Evolutionary conservation across 768 basidiomycete genomes (phyloP).

Genomic region (Calocybe indica): DNA sequence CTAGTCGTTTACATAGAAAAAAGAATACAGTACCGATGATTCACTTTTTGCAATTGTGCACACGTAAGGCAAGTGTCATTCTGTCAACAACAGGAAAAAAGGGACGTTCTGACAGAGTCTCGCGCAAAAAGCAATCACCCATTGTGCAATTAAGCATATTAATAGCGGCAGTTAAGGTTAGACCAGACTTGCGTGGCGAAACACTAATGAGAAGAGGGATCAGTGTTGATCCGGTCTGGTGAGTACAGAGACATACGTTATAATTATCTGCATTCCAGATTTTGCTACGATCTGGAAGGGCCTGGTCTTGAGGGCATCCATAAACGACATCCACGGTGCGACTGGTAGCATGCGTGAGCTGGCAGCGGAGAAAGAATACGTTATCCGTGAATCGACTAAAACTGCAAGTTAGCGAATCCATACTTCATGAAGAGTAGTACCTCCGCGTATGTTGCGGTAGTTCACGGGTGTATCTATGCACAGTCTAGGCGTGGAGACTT

Average conservation of each 20-base stretch:
- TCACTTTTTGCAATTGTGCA: no score
- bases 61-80: no score
- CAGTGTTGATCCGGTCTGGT: no score
- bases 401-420: background rate
- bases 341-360: conserved; percentile 35
- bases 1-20: no score
- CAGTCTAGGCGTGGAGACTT: conserved; percentile 28
- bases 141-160: no score
- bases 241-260: conserved; percentile 15
- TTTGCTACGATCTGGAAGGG: conserved; percentile 24
- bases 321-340: conserved; percentile 34
- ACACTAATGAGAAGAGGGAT: no score
- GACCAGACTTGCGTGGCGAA: no score
- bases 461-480: conserved; percentile 37
- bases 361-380: background rate
- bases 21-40: no score
- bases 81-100: no score
- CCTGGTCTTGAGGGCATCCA: conserved; percentile 34
- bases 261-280: conserved; percentile 38
- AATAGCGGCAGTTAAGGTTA: no score
- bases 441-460: conserved; percentile 38
- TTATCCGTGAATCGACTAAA: background rate
- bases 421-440: conserved; percentile 39
- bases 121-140: no score
- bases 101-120: no score